These are phyloP conservation scores for Diaporthe amygdali DNA, from an alignment of 2,329 filamentous ascomycete species.

Conservation along the genomic window DNA sequence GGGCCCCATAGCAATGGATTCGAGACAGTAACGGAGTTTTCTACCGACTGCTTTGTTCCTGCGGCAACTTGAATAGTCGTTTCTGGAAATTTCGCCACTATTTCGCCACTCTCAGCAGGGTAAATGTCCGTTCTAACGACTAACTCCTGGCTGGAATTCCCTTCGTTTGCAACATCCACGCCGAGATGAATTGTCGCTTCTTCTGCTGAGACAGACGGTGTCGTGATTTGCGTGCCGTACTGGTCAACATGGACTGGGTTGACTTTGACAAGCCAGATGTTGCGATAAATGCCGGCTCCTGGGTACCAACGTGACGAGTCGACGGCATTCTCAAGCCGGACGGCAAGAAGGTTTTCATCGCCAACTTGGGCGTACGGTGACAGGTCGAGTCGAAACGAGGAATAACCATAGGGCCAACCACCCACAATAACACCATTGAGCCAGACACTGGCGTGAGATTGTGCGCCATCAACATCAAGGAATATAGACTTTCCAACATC, in stretches of 20 bases:
- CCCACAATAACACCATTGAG: constrained; percentile 55
- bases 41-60: constrained; percentile 39
- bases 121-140: constrained; percentile 47
- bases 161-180: constrained; percentile 53
- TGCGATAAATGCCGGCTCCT: constrained; percentile 57
- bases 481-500: constrained; percentile 46
- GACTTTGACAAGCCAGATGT: constrained; percentile 58
- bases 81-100: constrained; percentile 39
- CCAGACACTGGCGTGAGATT: constrained; percentile 57
- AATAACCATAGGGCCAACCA: constrained; percentile 57
- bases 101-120: constrained; percentile 32
- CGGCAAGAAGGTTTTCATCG: constrained; percentile 48
- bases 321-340: constrained; percentile 54
- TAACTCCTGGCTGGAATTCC: constrained; percentile 36
- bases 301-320: constrained; percentile 60
- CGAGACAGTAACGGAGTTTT: constrained; percentile 38
- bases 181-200: constrained; percentile 50
- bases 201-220: constrained; percentile 46
- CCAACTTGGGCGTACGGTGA: constrained; percentile 45
- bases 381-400: constrained; percentile 55
- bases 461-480: constrained; percentile 57
- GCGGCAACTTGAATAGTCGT: constrained; percentile 35
- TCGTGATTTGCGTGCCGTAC: constrained; percentile 54
- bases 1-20: constrained; percentile 56
- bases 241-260: constrained; percentile 52